Base-by-base conservation (phyloP, 179 eudicot genomes). In the Beta lomatogona region DNA sequence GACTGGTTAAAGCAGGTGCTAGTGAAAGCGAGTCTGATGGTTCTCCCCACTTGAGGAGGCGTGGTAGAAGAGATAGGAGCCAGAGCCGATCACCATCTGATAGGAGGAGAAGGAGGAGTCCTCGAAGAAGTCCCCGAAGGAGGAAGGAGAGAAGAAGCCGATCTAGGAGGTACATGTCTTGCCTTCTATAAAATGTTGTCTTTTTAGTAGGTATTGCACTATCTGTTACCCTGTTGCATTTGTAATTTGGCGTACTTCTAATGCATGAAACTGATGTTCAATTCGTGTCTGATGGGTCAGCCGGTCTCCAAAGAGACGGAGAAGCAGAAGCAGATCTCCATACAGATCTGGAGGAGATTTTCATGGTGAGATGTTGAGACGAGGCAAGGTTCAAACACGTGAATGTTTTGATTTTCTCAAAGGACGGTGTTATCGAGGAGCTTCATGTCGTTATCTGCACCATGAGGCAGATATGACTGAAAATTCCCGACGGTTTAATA, bases 271-370 rank as follows among this genome's bases (percentile, higher is more conserved):
- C 44, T 79, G 52, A 76, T 77, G 5, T n/a, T 60, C 48, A 18
- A 52, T 78, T 84, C 83, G 53, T 82, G 71, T 80, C 64, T 84
- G 75, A 71, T 85, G 81, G 22, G 66, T 59, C 82, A 96, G 99
- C 83, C 82, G 92, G 88, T 94, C 99, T 76, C 98, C 98, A 53
- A 90, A 78, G 86, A 92, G 83, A 80, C 83, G 89, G 76, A 90
- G 97, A 89, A 91, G 96, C 89, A 89, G 93, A 89, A 96, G 97
- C 89, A 90, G 91, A 85, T 94, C 98, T 71, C 95, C 91, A 59
- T 82, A 80, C 63, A 88, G 91, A 80, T 88, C 82, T 59, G 85
- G 89, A 22, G 84, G 70, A 83, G 90, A 88, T 71, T 83, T 72
- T 82, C 79, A 80, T 73, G 83, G 83, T 67, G 91, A 92, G 63